phyloP scores from a whole-genome alignment of 345 rosid genomes.

The Psidium guajava region DNA sequence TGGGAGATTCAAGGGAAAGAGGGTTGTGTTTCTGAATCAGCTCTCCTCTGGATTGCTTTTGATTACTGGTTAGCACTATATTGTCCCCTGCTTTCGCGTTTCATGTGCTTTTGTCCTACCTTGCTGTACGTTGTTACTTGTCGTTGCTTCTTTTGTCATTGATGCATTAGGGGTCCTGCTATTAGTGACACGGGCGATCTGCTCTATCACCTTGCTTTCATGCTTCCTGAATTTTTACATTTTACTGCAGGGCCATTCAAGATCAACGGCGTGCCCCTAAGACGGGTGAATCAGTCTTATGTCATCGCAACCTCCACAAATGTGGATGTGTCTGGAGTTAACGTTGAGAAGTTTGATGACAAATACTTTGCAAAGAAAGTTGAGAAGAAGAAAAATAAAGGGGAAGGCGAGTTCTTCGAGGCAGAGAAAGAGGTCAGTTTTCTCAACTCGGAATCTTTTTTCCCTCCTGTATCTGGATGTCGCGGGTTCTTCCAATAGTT shows the following conservation, averaged over 20 bases:
- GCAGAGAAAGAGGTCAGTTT: conserved; percentile 53
- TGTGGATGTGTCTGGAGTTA: conserved; percentile 51
- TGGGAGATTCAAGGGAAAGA: conserved; percentile 89
- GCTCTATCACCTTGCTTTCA: background rate
- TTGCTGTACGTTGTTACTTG: background rate
- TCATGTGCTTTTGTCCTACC: background rate
- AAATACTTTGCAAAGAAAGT: conserved; percentile 60
- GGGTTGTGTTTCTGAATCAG: conserved; percentile 63
- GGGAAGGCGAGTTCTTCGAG: conserved; percentile 77
- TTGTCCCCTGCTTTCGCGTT: background rate
- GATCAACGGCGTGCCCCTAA: conserved; percentile 64
- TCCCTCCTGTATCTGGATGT: background rate
- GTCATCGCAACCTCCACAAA: conserved; percentile 61
- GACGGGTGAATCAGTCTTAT: conserved; percentile 58
- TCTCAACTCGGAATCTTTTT: background rate
- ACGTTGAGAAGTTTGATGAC: conserved; percentile 55
- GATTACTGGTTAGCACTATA: conserved; percentile 41
- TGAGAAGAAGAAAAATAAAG: conserved; percentile 63
- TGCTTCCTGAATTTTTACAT: background rate
- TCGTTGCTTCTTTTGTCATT: background rate
- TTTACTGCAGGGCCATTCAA: conserved; percentile 48
- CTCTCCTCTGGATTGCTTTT: conserved; percentile 81
- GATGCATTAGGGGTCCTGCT: background rate
- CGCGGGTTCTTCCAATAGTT: background rate
- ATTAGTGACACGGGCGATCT: background rate